Conservation (phyloP, 768 basidiomycete genomes). For the Trametes maxima region DNA sequence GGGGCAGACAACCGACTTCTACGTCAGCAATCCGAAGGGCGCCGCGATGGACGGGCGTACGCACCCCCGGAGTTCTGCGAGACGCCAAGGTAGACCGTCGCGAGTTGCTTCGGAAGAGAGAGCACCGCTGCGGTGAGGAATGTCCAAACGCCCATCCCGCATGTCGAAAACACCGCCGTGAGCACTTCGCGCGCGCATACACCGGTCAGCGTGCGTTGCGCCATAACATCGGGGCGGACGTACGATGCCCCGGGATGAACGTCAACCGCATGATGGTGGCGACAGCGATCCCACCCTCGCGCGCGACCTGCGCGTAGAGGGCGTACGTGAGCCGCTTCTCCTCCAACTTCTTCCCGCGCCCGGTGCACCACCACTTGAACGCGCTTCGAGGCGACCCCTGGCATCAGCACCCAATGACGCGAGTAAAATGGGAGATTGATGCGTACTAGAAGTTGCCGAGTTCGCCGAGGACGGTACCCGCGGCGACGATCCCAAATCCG, state of each 20-base stretch:
- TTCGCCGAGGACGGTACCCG: conserved; percentile 82
- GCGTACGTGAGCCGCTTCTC: conserved; percentile 47
- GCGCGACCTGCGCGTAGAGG: conserved; percentile 58
- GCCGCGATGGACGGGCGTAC: too few relatives aligned
- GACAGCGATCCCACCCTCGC: conserved; percentile 87
- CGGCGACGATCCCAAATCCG: conserved; percentile 84
- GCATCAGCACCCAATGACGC: too few relatives aligned
- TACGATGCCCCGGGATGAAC: conserved; percentile 85
- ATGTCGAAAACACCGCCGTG: conserved; percentile 81
- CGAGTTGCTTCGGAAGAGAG: conserved; percentile 85
- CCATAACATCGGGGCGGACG: conserved; percentile 28
- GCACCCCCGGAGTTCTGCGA: background rate
- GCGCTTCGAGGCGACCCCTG: conserved; percentile 44
- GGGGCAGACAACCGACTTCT: background rate
- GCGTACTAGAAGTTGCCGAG: conserved; percentile 82
- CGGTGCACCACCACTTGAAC: conserved; percentile 77
- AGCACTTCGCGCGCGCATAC: conserved; percentile 63
- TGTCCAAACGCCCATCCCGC: conserved; percentile 76
- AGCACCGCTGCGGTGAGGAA: conserved; percentile 76
- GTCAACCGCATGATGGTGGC: conserved; percentile 74
- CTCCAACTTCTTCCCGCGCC: conserved; percentile 68
- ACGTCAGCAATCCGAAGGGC: background rate
- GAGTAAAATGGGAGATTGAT: background rate
- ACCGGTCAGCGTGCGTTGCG: conserved; percentile 56
- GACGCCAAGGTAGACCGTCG: conserved; percentile 85